These are phyloP conservation scores for Fusarium avenaceum DNA, from an alignment of 2,329 filamentous ascomycete genomes.

Conservation along the genomic window DNA sequence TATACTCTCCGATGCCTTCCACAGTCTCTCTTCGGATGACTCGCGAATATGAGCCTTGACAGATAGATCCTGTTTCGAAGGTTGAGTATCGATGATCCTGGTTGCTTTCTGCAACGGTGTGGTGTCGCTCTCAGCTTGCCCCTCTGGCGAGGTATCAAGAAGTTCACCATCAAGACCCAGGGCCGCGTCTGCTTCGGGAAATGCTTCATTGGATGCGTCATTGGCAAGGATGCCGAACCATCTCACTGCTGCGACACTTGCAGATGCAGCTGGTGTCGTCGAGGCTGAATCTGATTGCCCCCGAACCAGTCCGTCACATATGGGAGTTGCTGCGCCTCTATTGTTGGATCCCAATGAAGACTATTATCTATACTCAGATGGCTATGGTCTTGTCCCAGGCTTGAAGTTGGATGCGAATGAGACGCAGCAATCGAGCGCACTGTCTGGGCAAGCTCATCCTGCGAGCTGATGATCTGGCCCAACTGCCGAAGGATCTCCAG, in stretches of 20 bases:
- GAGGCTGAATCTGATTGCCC: constrained; percentile 38
- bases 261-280: constrained; percentile 43
- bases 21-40: constrained; percentile 35
- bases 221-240: constrained; percentile 47
- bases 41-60: neutral
- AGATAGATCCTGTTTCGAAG: neutral
- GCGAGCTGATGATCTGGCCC: constrained; percentile 39
- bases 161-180: constrained; percentile 10
- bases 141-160: constrained; percentile 13
- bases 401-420: neutral
- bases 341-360: constrained; percentile 5
- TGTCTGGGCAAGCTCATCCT: constrained; percentile 37
- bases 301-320: constrained; percentile 17
- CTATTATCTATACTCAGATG: neutral
- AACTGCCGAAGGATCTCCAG: constrained; percentile 52
- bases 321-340: constrained; percentile 4
- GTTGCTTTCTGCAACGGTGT: constrained; percentile 37
- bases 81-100: constrained; percentile 40
- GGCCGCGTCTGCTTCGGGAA: neutral
- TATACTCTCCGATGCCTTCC: constrained; percentile 43
- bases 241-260: constrained; percentile 43
- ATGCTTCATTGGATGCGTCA: constrained; percentile 26
- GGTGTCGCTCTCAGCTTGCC: constrained; percentile 18
- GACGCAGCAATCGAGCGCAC: constrained; percentile 32
- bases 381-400: neutral